Percentiles rank a stretch among this genome's conserved stretches.
Conservation (phyloP, 1,284 basidiomycete genomes). For the Cerioporus squamosus region DNA sequence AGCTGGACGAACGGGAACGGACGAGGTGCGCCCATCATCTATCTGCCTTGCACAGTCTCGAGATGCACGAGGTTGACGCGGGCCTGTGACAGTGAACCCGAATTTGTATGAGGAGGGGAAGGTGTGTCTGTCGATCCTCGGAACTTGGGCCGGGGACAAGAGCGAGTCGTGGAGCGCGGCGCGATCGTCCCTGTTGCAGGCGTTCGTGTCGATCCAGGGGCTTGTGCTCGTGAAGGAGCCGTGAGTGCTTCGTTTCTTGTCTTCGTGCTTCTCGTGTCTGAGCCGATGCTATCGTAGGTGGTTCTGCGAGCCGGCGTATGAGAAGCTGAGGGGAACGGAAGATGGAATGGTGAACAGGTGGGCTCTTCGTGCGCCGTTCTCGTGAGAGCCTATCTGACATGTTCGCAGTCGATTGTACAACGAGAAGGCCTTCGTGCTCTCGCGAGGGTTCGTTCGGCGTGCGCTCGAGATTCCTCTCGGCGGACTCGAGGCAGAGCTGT, state of each 20-base stretch:
- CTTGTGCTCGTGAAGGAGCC: slow-evolving; percentile 92
- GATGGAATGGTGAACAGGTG: slow-evolving; percentile 87
- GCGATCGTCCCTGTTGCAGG: slow-evolving; percentile 87
- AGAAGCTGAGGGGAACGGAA: slow-evolving; percentile 87
- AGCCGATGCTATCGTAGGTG: slow-evolving; percentile 55
- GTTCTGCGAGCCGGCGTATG: slow-evolving; percentile 92
- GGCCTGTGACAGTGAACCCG: slow-evolving; percentile 61
- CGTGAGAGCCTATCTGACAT: neutral
- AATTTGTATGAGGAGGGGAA: slow-evolving; percentile 97
- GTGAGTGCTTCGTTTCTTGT: slow-evolving; percentile 48
- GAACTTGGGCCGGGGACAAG: slow-evolving; percentile 90
- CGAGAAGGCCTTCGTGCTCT: slow-evolving; percentile 92
- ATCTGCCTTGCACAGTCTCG: neutral
- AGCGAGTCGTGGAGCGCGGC: slow-evolving; percentile 85
- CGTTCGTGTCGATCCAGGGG: slow-evolving; percentile 92
- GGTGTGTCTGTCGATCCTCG: slow-evolving; percentile 90
- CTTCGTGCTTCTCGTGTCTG: neutral
- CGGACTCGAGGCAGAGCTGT: slow-evolving; percentile 75
- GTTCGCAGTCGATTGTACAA: slow-evolving; percentile 76
- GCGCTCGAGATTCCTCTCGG: slow-evolving; percentile 80
- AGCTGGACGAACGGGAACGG: slow-evolving; percentile 96
- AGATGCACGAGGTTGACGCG: neutral
- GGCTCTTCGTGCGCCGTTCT: slow-evolving; percentile 13
- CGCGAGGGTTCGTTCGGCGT: slow-evolving; percentile 85
- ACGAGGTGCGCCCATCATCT: slow-evolving; percentile 57